These are phyloP conservation scores for Aspergillus novofumigatus DNA, from an alignment of 2,329 filamentous ascomycete species.

Conservation along the genomic window DNA sequence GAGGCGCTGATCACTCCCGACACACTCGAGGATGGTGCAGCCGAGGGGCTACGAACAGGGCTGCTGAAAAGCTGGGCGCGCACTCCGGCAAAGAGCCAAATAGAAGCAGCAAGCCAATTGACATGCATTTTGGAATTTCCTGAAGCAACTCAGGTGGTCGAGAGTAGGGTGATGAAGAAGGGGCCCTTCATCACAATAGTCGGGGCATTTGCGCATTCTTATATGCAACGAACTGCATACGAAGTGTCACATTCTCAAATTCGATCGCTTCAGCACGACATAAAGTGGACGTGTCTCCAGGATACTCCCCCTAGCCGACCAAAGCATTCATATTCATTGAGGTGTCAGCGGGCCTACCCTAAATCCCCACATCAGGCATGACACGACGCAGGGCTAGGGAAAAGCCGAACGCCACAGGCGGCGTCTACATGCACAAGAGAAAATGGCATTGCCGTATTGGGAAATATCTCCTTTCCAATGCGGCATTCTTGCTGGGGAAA, in stretches of 20 bases:
- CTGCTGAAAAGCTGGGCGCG: neutral
- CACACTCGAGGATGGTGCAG: neutral
- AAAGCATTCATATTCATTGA: neutral
- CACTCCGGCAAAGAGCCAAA: neutral
- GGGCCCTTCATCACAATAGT: neutral
- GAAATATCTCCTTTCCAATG: neutral
- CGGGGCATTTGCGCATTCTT: neutral
- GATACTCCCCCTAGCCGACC: neutral
- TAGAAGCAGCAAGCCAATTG: neutral
- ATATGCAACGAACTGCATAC: neutral
- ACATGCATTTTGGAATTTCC: neutral
- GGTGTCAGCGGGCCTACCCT: neutral
- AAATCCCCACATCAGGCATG: neutral
- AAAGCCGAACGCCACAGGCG: neutral
- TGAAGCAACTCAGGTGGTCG: neutral
- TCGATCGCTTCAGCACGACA: neutral
- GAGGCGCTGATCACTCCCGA: neutral
- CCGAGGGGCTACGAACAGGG: neutral
- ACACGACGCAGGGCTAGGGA: neutral
- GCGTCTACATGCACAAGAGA: neutral
- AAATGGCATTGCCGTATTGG: neutral
- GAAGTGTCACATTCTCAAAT: neutral
- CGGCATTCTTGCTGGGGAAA: neutral
- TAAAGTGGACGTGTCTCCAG: neutral
- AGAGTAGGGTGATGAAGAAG: neutral